Base-by-base conservation (phyloP, 139 green algal genomes). In the Picochlorum costavermella region DNA sequence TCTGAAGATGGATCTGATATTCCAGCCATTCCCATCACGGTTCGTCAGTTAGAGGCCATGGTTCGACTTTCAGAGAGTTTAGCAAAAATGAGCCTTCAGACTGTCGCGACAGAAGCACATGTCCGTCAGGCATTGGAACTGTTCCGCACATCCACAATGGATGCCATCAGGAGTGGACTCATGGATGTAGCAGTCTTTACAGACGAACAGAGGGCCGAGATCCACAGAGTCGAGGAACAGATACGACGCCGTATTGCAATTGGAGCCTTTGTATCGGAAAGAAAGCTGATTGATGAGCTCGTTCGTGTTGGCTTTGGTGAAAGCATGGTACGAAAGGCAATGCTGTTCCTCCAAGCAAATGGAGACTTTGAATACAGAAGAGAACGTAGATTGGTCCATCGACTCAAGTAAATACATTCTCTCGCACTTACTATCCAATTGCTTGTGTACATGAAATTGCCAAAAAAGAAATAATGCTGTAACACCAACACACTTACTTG, bases 31-130 rank as follows among this genome's bases (percentile, higher is more conserved):
- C 92, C 92, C 5, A 90, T 98, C 64, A 97, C 92, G 2, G 91
- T 98, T 46, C 78, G 92, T 13, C 92, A 98, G 86, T 84, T 99
- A 63, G 94, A 99, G 82, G 93, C 94, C 4, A 79, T 99, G 28
- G 79, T 98, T 17, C 87, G 94, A 53, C 84, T 99, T 61, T 78
- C 72, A 26, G 94, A 99, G 81, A 80, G 79, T 2, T 79, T 97
- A 50, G 94, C 94, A 8, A 85, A 86, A 61, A 98, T 99, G 94
- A 62, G 82, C 60, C 78, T 98, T 68, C 73, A 73, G 48, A 71
- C 56, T 2, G 71, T 72, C 48, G 90, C 82, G 10, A 85, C 72
- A 6, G 80, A 86, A 61, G 71, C 73, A 48, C 87, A 96, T 60
- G 90, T 96, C 51, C 62, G 78, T 36, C 72, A 85, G 46, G 90